Percentiles rank a stretch among this genome's conserved stretches.
These are phyloP conservation scores for Auriscalpium microsporum DNA, from an alignment of 768 basidiomycete genomes.

Conservation along the genomic window DNA sequence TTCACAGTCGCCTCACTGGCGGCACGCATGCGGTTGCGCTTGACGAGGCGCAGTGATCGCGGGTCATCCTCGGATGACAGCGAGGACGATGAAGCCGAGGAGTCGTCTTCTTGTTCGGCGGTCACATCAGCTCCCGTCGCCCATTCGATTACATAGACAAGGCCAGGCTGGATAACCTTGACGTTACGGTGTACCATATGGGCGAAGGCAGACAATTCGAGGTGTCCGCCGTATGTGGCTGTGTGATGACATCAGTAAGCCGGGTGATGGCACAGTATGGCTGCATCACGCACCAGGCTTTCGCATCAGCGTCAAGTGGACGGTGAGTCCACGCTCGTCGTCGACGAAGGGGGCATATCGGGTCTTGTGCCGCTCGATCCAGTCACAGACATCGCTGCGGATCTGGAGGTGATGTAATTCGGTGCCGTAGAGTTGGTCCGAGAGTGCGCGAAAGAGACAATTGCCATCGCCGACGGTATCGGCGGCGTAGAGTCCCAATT, in stretches of 20 bases:
- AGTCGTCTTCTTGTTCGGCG: slow-evolving; percentile 14
- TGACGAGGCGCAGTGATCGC: slow-evolving; percentile 36
- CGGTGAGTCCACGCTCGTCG: slow-evolving; percentile 66
- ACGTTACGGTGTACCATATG: slow-evolving; percentile 71
- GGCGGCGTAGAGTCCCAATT: slow-evolving; percentile 80
- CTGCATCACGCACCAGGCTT: slow-evolving; percentile 48
- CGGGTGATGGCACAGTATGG: slow-evolving; percentile 2
- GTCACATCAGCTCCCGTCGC: slow-evolving; percentile 42
- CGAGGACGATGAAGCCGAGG: slow-evolving; percentile 17
- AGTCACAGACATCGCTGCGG: slow-evolving; percentile 72
- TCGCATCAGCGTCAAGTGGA: slow-evolving; percentile 70
- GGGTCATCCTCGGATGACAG: slow-evolving; percentile 23
- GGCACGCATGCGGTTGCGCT: slow-evolving; percentile 30
- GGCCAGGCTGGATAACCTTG: slow-evolving; percentile 87
- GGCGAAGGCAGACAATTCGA: slow-evolving; percentile 89
- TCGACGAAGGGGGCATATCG: slow-evolving; percentile 86
- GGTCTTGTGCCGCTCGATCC: slow-evolving; percentile 59
- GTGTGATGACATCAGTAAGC: slow-evolving; percentile 1
- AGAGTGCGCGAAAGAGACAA: slow-evolving; percentile 86
- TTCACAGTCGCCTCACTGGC: not conserved
- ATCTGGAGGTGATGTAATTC: slow-evolving; percentile 61
- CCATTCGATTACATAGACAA: slow-evolving; percentile 89
- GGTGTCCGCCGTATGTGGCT: slow-evolving; percentile 89
- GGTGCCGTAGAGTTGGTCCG: slow-evolving; percentile 80
- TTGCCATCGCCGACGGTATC: slow-evolving; percentile 85